phyloP scores from a whole-genome alignment of 495 filamentous ascomycete species.

The Podospora conica region DNA sequence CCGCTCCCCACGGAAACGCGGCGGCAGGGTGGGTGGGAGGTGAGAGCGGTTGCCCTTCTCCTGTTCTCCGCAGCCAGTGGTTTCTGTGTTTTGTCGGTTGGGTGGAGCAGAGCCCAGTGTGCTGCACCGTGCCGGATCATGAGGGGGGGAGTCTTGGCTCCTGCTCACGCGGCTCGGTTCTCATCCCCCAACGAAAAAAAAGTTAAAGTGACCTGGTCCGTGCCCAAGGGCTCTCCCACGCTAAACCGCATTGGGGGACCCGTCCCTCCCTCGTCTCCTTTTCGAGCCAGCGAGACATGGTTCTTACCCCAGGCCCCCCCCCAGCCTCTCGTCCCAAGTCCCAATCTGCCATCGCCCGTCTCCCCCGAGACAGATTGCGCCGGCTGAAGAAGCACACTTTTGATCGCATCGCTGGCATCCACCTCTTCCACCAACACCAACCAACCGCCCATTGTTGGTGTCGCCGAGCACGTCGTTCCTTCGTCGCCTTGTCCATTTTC shows the following conservation, averaged over 20 bases:
- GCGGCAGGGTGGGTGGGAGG: conserved; percentile 14
- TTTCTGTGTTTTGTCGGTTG: background rate
- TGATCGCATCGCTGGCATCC: conserved; percentile 19
- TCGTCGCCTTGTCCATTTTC: background rate
- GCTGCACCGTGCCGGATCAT: background rate
- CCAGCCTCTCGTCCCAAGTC: conserved; percentile 22
- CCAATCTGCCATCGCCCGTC: conserved; percentile 18
- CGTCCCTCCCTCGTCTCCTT: conserved; percentile 18
- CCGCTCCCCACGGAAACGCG: conserved; percentile 14
- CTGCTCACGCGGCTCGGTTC: background rate
- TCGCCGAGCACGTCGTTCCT: conserved; percentile 1
- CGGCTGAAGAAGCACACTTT: conserved; percentile 9
- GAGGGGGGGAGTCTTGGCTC: too few species aligned
- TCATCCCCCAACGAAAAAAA: background rate
- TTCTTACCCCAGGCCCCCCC: conserved; percentile 24
- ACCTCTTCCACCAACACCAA: background rate
- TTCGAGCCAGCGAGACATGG: conserved; percentile 13
- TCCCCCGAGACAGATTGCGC: conserved; percentile 22
- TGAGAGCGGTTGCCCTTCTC: conserved; percentile 10
- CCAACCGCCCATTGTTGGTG: conserved; percentile 2
- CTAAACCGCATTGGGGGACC: conserved; percentile 10
- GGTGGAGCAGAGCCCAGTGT: conserved; percentile 15
- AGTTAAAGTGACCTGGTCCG: conserved; percentile 16
- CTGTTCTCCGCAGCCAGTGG: conserved; percentile 6
- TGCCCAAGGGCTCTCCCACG: conserved; percentile 15